These are phyloP conservation scores for Trichoderma pleuroti DNA, from an alignment of 2,329 filamentous ascomycete species.

Conservation along the genomic window DNA sequence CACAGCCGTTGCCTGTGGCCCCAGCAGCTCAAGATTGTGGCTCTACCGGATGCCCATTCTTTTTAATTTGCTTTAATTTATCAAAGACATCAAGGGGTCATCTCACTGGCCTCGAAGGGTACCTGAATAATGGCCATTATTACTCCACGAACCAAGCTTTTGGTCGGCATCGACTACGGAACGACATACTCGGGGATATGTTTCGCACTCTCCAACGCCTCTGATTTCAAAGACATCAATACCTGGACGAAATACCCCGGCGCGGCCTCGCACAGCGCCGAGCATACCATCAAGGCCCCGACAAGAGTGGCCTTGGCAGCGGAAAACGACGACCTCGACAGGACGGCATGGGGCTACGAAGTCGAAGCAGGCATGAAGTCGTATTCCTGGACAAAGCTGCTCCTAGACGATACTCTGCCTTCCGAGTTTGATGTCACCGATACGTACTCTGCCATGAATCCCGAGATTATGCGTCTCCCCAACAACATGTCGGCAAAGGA, in stretches of 20 bases:
- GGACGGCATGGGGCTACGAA: background rate
- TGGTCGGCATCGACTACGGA: background rate
- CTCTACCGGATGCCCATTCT: background rate
- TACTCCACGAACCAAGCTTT: background rate
- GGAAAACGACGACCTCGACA: background rate
- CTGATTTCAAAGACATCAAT: background rate
- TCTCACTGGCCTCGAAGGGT: background rate
- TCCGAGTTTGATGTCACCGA: background rate
- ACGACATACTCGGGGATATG: background rate
- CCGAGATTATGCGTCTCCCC: background rate
- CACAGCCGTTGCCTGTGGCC: background rate
- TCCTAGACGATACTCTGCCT: background rate
- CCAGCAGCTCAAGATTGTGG: accelerated
- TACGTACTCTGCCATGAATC: background rate
- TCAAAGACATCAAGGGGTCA: background rate
- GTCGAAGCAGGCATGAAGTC: background rate
- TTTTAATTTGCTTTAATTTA: background rate
- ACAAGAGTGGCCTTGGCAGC: background rate
- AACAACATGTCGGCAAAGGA: background rate
- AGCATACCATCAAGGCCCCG: background rate
- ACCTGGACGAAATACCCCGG: background rate
- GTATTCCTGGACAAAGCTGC: background rate
- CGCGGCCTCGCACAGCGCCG: background rate
- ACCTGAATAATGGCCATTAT: background rate
- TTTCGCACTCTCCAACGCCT: background rate